phyloP scores from a whole-genome alignment of 1,284 basidiomycete species.

The Naganishia sp. region DNA sequence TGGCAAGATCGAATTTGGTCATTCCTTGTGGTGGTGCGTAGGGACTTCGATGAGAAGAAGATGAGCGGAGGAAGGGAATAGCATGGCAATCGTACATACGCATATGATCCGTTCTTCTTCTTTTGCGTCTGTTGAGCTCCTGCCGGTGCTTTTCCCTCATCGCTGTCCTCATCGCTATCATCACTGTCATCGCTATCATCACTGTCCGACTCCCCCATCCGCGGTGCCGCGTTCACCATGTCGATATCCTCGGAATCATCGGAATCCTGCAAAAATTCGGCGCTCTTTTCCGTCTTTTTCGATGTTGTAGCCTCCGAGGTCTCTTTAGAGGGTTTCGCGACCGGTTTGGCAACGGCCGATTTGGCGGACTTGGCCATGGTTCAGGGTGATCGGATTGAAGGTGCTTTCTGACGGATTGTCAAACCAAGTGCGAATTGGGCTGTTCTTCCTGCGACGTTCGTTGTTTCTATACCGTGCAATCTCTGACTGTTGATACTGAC shows the following conservation, averaged over 20 bases:
- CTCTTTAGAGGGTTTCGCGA: not conserved
- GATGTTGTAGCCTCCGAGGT: not conserved
- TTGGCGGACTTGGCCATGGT: conserved; percentile 1
- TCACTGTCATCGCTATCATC: conserved; percentile 6
- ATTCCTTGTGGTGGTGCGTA: conserved; percentile 49
- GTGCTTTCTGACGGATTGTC: too few species aligned
- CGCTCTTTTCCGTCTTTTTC: conserved; percentile 14
- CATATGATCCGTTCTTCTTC: conserved; percentile 7
- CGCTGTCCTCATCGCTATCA: conserved; percentile 3
- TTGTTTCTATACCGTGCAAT: too few species aligned
- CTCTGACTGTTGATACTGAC: too few species aligned
- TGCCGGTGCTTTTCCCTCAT: not conserved
- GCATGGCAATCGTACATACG: conserved; percentile 1
- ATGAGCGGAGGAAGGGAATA: not conserved
- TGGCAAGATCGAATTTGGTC: conserved; percentile 30
- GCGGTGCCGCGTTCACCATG: not conserved
- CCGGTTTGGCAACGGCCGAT: not conserved
- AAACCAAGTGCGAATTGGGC: too few species aligned
- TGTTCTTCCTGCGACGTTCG: too few species aligned
- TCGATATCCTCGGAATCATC: conserved; percentile 25
- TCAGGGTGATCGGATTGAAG: too few species aligned
- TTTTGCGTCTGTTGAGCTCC: not conserved
- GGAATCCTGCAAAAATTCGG: conserved; percentile 1
- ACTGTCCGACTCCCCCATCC: not conserved
- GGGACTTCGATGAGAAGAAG: conserved; percentile 5